Evolutionary conservation across 176 grass and related monocot species (phyloP).

Genomic region (Bromus sterilis): DNA sequence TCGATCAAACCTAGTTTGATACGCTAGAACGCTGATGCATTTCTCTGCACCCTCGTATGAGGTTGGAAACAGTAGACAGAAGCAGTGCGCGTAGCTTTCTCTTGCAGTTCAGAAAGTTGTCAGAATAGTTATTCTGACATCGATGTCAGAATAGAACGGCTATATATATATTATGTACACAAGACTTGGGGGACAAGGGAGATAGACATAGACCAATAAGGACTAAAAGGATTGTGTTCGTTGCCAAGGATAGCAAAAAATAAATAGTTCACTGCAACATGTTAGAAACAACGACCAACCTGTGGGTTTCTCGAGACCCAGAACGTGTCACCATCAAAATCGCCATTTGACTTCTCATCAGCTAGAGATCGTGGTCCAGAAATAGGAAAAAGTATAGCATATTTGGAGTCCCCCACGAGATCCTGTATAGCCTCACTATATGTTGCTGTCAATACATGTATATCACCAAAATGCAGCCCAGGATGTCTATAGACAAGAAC

Average conservation of each 20-base stretch:
- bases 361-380: slow-evolving; percentile 53
- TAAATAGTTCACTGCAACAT: neutral
- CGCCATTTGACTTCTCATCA: slow-evolving; percentile 66
- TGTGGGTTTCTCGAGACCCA: slow-evolving; percentile 61
- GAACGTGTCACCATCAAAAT: slow-evolving; percentile 71
- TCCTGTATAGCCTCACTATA: slow-evolving; percentile 40
- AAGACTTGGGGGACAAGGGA: too few species aligned
- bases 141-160: too few species aligned
- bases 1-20: too few species aligned
- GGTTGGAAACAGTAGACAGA: too few species aligned
- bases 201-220: too few species aligned
- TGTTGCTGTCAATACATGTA: slow-evolving; percentile 46
- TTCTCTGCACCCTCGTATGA: too few species aligned
- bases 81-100: too few species aligned
- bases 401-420: slow-evolving; percentile 52
- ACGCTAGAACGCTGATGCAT: too few species aligned
- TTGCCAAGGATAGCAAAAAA: neutral
- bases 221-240: neutral
- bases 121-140: too few species aligned
- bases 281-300: slow-evolving; percentile 11
- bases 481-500: slow-evolving; percentile 78
- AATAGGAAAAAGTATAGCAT: slow-evolving; percentile 59
- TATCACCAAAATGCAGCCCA: slow-evolving; percentile 68
- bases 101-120: too few species aligned
- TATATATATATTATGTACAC: too few species aligned